Evolutionary conservation across 1,284 basidiomycete species (phyloP).

Genomic region (Neonothopanus nambi): DNA sequence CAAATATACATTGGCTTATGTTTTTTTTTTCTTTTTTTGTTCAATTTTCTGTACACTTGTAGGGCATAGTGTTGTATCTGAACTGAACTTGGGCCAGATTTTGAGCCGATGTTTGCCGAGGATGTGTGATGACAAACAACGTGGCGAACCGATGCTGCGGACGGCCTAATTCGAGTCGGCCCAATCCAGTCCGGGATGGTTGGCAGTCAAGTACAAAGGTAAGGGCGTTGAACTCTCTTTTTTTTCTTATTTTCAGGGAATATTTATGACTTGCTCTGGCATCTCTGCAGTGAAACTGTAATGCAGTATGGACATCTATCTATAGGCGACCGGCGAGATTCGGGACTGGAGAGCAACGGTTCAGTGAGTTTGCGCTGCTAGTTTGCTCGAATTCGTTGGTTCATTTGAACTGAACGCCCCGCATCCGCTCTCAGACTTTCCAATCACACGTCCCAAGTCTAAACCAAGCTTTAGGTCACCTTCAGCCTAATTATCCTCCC

Average conservation of each 20-base stretch:
- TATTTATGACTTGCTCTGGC: background rate
- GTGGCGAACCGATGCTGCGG: slow-evolving; percentile 14
- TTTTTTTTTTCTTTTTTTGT: slow-evolving; percentile 6
- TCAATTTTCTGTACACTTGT: slow-evolving; percentile 15
- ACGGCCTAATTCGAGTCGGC: slow-evolving; percentile 7
- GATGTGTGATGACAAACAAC: slow-evolving; percentile 23
- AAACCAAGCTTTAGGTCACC: slow-evolving; percentile 45
- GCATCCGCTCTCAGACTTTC: slow-evolving; percentile 37
- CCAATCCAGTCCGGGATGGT: slow-evolving; percentile 22
- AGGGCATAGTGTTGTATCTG: slow-evolving; percentile 18
- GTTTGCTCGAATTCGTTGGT: slow-evolving; percentile 12
- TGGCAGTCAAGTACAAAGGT: slow-evolving; percentile 19
- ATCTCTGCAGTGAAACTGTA: slow-evolving; percentile 39
- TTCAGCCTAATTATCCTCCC: slow-evolving; percentile 32
- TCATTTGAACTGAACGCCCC: slow-evolving; percentile 8
- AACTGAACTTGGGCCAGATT: background rate
- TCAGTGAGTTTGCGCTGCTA: slow-evolving; percentile 33
- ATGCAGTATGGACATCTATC: slow-evolving; percentile 52
- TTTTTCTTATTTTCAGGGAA: background rate
- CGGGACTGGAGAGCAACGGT: slow-evolving; percentile 46
- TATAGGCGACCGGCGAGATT: slow-evolving; percentile 44
- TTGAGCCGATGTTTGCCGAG: slow-evolving; percentile 15
- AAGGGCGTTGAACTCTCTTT: slow-evolving; percentile 7
- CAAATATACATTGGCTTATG: slow-evolving; percentile 28
- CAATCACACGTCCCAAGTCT: slow-evolving; percentile 46